These are phyloP conservation scores for Adansonia madagascariensis DNA, from an alignment of 441 rosid genomes.

Conservation along the genomic window DNA sequence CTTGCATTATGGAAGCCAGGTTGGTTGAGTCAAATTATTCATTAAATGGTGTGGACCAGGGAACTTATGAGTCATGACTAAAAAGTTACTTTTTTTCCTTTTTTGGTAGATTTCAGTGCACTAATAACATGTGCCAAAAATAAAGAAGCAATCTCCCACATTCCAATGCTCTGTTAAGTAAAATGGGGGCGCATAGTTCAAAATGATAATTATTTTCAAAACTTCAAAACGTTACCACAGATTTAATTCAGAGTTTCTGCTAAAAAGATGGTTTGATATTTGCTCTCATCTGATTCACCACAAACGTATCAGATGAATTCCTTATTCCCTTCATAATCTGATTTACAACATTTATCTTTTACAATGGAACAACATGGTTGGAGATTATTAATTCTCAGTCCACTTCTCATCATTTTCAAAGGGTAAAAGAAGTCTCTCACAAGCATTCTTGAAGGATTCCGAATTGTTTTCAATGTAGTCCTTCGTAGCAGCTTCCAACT, in stretches of 20 bases:
- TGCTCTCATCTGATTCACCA: not conserved
- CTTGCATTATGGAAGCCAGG: no score
- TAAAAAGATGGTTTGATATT: not conserved
- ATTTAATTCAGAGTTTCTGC: not conserved
- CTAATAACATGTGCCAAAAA: not conserved
- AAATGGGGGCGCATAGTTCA: not conserved
- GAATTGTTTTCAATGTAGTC: conserved; percentile 77
- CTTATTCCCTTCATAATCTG: not conserved
- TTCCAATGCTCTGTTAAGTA: not conserved
- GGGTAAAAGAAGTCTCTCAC: conserved; percentile 76
- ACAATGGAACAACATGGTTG: conserved; percentile 37
- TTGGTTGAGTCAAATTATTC: no score
- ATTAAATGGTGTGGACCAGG: no score
- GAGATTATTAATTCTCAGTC: conserved; percentile 52
- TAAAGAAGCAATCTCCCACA: not conserved
- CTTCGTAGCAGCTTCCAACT: conserved; percentile 80
- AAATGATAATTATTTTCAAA: not conserved
- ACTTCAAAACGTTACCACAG: not conserved
- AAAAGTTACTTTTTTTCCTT: no score
- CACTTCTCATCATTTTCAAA: conserved; percentile 71
- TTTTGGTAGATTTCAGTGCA: no score
- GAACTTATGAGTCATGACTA: no score
- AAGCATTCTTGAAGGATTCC: conserved; percentile 61
- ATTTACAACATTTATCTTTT: not conserved
- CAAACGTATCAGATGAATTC: not conserved